Percentiles rank a stretch among this genome's conserved stretches.
Conservation (phyloP, 352 stramenopile genomes). For the Phytophthora cryptogea region DNA sequence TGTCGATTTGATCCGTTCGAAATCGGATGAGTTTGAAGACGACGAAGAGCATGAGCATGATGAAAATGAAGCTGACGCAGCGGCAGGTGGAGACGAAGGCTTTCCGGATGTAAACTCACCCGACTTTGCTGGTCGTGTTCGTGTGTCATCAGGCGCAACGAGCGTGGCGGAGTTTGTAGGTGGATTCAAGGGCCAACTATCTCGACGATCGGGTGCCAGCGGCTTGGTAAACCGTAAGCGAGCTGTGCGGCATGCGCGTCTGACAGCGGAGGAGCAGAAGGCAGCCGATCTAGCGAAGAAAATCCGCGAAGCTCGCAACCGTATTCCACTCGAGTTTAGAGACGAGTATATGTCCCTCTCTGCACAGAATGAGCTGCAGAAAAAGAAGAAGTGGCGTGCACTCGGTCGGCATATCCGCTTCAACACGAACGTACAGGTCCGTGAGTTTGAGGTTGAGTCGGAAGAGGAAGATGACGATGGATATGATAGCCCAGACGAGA, state of each 20-base stretch:
- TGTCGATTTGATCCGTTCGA: conserved; percentile 43
- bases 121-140: conserved; percentile 38
- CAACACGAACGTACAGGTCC: conserved; percentile 42
- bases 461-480: conserved; percentile 48
- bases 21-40: conserved; percentile 22
- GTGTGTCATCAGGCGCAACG: conserved; percentile 44
- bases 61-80: conserved; percentile 21
- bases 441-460: conserved; percentile 68
- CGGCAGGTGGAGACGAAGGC: conserved; percentile 16
- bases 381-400: conserved; percentile 39
- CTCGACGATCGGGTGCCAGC: conserved; percentile 37
- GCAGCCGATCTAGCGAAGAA: conserved; percentile 48
- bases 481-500: conserved; percentile 34
- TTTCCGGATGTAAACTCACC: conserved; percentile 25
- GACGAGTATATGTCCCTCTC: conserved; percentile 42
- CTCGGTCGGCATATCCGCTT: conserved; percentile 47
- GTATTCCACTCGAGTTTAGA: conserved; percentile 63
- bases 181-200: conserved; percentile 63
- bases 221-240: conserved; percentile 52
- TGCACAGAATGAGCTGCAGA: conserved; percentile 36
- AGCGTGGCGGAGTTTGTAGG: conserved; percentile 73
- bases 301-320: conserved; percentile 53
- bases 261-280: conserved; percentile 45
- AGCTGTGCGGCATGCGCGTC: conserved; percentile 46
- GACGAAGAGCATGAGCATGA: conserved; percentile 27